A percentile compares a stretch with the other conserved stretches of the same genome.
phyloP scores from a whole-genome alignment of 192 early-diverging fungal genomes.

The Podila clonocystis region DNA sequence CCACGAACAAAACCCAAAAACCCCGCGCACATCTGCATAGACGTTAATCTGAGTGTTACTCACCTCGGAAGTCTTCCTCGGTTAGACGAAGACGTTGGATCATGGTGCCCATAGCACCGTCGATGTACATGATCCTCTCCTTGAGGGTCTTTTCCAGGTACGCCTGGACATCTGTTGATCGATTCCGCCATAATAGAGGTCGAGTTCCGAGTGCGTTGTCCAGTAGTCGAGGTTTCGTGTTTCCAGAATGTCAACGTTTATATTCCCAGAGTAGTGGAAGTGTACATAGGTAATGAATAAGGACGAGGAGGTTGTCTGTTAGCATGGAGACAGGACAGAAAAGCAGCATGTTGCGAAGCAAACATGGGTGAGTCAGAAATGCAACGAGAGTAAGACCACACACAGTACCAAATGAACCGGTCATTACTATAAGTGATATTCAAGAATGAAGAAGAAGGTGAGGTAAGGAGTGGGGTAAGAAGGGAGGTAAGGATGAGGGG shows the following conservation, averaged over 20 bases:
- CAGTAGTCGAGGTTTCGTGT: background rate
- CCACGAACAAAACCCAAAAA: too few relatives aligned
- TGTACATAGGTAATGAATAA: too few relatives aligned
- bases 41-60: background rate
- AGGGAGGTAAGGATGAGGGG: background rate
- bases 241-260: too few relatives aligned
- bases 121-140: conserved; percentile 94
- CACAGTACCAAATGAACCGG: conserved; percentile 9
- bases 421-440: conserved; percentile 7
- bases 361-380: background rate
- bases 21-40: too few relatives aligned
- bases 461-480: background rate
- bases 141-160: conserved; percentile 81
- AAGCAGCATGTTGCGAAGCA: background rate
- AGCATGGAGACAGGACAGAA: background rate
- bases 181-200: background rate
- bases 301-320: too few relatives aligned
- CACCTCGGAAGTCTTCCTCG: conserved; percentile 89
- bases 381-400: background rate
- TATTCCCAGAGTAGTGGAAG: too few relatives aligned
- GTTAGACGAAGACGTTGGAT: conserved; percentile 85
- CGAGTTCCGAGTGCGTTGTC: background rate
- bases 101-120: conserved; percentile 97
- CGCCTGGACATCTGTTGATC: conserved; percentile 54
- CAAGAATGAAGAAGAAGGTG: background rate